phyloP scores from a whole-genome alignment of 116 monocot species.

The Zostera marina region DNA sequence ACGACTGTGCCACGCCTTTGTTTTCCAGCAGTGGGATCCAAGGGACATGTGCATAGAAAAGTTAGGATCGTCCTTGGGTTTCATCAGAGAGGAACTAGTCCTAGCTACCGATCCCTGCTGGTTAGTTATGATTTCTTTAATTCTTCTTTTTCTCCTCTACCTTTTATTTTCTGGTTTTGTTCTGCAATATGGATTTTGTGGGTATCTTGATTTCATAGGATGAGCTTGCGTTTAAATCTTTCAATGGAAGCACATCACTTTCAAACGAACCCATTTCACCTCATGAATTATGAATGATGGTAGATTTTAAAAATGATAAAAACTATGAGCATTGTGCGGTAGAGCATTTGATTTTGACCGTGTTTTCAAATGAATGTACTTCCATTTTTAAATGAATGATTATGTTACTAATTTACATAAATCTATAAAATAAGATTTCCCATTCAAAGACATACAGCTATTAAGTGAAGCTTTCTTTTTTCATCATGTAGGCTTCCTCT shows the following conservation, averaged over 20 bases:
- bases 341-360: too few species aligned
- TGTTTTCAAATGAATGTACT: too few species aligned
- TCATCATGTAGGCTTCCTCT: constrained; percentile 37
- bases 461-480: constrained; percentile 4
- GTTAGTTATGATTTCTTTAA: constrained; percentile 5
- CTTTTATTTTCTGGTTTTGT: neutral
- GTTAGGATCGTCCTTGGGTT: constrained; percentile 55
- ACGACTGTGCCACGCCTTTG: constrained; percentile 19
- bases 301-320: too few species aligned
- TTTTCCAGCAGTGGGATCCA: constrained; percentile 17
- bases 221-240: too few species aligned
- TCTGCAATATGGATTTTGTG: neutral
- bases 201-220: neutral
- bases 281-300: too few species aligned
- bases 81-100: constrained; percentile 32
- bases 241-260: too few species aligned
- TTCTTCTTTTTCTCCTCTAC: neutral
- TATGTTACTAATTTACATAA: too few species aligned
- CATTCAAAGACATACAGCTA: too few species aligned
- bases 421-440: too few species aligned
- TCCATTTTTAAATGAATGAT: too few species aligned
- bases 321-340: too few species aligned
- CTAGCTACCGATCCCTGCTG: constrained; percentile 31
- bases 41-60: constrained; percentile 23
- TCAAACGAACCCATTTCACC: too few species aligned